phyloP scores from a whole-genome alignment of 306 rosid genomes.

The Sophora flavescens region DNA sequence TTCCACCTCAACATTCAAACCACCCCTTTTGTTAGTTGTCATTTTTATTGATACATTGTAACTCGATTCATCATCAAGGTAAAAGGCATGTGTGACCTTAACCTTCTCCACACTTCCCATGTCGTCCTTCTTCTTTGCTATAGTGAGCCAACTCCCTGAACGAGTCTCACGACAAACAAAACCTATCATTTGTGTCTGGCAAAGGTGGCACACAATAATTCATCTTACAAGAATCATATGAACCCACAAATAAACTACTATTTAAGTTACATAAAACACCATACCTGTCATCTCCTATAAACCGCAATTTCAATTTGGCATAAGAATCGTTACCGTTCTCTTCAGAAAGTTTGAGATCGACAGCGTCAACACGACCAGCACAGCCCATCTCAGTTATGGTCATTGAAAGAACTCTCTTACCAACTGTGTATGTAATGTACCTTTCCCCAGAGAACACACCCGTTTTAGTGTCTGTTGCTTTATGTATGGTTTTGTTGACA shows the following conservation, averaged over 20 bases:
- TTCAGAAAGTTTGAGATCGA: background rate
- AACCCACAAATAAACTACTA: background rate
- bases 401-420: slow-evolving; percentile 7
- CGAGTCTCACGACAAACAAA: slow-evolving; percentile 17
- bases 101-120: background rate
- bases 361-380: background rate
- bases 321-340: background rate
- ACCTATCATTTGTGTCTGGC: slow-evolving; percentile 2
- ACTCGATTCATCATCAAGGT: background rate
- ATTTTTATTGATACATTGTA: background rate
- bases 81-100: slow-evolving; percentile 19
- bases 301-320: background rate
- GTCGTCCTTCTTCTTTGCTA: background rate
- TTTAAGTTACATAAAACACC: slow-evolving; percentile 8
- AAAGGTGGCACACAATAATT: slow-evolving; percentile 30
- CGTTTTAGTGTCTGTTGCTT: background rate
- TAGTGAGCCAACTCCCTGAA: background rate
- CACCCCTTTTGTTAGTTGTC: background rate
- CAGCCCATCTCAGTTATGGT: background rate
- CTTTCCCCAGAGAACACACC: background rate
- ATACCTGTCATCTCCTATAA: slow-evolving; percentile 7
- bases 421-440: slow-evolving; percentile 20
- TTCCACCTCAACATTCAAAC: slow-evolving; percentile 37
- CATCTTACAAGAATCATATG: slow-evolving; percentile 30
- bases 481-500: slow-evolving; percentile 1